These are phyloP conservation scores for Leucocoprinus gongylophorus DNA, from an alignment of 1,284 basidiomycete species.

Conservation along the genomic window DNA sequence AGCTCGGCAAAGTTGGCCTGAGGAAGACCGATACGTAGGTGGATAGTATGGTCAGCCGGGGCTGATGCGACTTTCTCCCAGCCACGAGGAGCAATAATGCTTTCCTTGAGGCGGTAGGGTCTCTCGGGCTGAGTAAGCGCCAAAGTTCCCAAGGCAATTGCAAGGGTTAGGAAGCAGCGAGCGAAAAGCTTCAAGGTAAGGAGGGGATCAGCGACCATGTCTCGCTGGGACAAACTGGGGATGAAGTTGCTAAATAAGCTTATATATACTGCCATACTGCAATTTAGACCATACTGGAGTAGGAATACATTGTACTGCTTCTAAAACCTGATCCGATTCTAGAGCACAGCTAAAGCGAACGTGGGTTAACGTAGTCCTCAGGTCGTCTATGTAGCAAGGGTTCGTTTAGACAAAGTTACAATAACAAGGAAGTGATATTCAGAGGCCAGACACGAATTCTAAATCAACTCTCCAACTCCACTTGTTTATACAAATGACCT, in stretches of 20 bases:
- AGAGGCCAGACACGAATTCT: too few species aligned
- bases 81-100: conserved; percentile 39
- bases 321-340: too few species aligned
- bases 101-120: conserved; percentile 27
- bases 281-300: too few species aligned
- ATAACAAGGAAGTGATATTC: too few species aligned
- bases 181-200: conserved; percentile 2
- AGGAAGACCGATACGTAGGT: conserved; percentile 57
- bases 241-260: not conserved
- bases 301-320: too few species aligned
- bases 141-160: conserved; percentile 5
- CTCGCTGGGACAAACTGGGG: conserved; percentile 2
- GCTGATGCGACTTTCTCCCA: conserved; percentile 44
- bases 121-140: conserved; percentile 3
- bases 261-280: not conserved
- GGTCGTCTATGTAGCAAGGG: too few species aligned
- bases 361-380: too few species aligned
- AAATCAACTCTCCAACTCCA: too few species aligned
- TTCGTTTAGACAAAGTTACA: too few species aligned
- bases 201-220: conserved; percentile 4
- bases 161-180: conserved; percentile 5
- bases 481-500: too few species aligned
- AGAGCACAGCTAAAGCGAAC: too few species aligned
- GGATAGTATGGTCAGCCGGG: conserved; percentile 42
- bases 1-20: conserved; percentile 57